Evolutionary conservation across 768 basidiomycete genomes (phyloP), one percentile per base, ranked within the genome.

Genomic region (Amanita inopinata): DNA sequence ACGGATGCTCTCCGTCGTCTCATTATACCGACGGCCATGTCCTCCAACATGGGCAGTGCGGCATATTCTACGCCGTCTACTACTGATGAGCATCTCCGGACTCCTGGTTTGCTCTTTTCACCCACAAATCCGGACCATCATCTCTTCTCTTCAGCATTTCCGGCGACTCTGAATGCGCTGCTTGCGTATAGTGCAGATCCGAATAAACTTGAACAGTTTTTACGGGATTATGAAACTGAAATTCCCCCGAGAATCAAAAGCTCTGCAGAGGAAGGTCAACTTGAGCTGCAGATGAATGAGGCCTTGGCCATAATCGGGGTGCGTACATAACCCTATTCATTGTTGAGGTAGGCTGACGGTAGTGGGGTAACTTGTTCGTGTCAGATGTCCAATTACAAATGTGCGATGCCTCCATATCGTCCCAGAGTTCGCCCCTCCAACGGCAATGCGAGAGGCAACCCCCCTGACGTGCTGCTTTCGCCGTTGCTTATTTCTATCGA

Each of bases 11-110:
- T 44, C 2, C 15, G n/a, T 5, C 25, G 8, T 8, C 24, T 44
- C 12, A 5, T 10, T 5, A 37, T 44, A n/a, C 34, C 43, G 9
- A 33, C 12, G 19, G 30, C 40, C 10, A n/a, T 27, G 34, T 18
- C 34, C 24, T 4, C 37, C 43, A 2, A 31, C 33, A 5, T 44
- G 2, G 35, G 43, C 11, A 44, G 35, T 10, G 28, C 11, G 11
- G 27, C 43, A 28, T 28, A 28, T n/a, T 28, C 27, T 10, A 44
- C 43, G 12, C 43, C 43, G 11, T 19, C 25, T 18, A 36, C 42
- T 7, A 11, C 24, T 11, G 18, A 19, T 37, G 18, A 6, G 3
- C 20, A 11, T 5, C 35, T 37, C 7, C 6, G 4, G 15, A 37
- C 35, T 7, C 35, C 35, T 15, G 6, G 8, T 37, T 9, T 17